These are phyloP conservation scores for Castanea mollissima DNA, from an alignment of 306 rosid species.

Conservation along the genomic window DNA sequence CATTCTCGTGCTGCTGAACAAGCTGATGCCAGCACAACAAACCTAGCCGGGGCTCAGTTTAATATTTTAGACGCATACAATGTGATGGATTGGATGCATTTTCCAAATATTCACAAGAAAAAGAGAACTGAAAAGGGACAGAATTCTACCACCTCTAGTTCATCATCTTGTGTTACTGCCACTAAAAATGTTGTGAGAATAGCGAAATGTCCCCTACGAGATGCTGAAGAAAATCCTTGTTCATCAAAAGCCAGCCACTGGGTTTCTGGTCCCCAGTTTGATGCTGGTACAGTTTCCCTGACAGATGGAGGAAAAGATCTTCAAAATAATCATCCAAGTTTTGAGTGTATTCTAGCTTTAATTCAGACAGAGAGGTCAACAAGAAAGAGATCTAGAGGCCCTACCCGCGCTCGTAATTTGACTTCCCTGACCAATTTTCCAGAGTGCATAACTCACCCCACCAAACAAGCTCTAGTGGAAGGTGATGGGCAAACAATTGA, in stretches of 20 bases:
- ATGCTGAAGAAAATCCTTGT: constrained; percentile 23
- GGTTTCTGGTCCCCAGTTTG: constrained; percentile 31
- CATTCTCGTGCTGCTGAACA: constrained; percentile 18
- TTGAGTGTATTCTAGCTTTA: constrained; percentile 24
- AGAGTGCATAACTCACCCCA: constrained; percentile 25
- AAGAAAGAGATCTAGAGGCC: constrained; percentile 57
- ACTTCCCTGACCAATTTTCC: constrained; percentile 36
- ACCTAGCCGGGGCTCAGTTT: constrained; percentile 33
- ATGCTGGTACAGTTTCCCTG: constrained; percentile 15
- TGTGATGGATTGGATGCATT: constrained; percentile 21
- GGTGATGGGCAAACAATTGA: constrained; percentile 20
- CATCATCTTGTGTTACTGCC: constrained; percentile 25
- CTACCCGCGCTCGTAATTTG: constrained; percentile 30
- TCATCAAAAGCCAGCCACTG: constrained; percentile 34
- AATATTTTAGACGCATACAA: constrained; percentile 39
- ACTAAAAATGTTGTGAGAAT: constrained; percentile 20
- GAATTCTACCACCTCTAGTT: constrained; percentile 11
- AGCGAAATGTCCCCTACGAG: constrained; percentile 18
- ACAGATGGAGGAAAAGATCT: constrained; percentile 18
- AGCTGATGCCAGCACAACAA: constrained; percentile 33
- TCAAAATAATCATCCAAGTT: constrained; percentile 28
- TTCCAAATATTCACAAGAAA: constrained; percentile 50
- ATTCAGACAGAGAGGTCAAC: constrained; percentile 34
- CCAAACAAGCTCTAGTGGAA: constrained; percentile 19
- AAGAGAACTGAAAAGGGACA: constrained; percentile 47